Conservation (phyloP, 805 yeast genomes). For the Monosporozyma servazzii region DNA sequence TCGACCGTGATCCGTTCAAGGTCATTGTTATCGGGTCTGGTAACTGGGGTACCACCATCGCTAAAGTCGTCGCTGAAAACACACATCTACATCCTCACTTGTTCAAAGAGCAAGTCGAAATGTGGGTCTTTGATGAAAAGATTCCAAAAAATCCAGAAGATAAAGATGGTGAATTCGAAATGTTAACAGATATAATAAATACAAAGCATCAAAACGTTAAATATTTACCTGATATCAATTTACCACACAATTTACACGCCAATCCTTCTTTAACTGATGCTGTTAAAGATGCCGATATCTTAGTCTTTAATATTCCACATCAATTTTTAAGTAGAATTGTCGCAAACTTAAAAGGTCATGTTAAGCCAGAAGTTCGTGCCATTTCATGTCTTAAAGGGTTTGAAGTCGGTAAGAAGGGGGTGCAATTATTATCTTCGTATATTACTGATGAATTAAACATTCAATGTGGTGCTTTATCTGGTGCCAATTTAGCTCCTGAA, state of each 20-base stretch:
- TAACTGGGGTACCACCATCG: conserved; percentile 97
- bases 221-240: conserved; percentile 76
- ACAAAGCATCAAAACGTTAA: conserved; percentile 86
- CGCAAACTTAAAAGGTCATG: conserved; percentile 65
- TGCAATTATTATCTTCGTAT: conserved; percentile 69
- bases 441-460: conserved; percentile 75
- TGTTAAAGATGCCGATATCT: conserved; percentile 71
- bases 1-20: conserved; percentile 35
- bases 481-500: conserved; percentile 96
- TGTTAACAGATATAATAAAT: conserved; percentile 88
- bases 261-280: conserved; percentile 74
- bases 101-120: conserved; percentile 66
- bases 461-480: conserved; percentile 92
- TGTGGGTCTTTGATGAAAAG: conserved; percentile 95
- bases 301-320: conserved; percentile 94
- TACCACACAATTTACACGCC: conserved; percentile 83
- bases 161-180: conserved; percentile 51
- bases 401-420: conserved; percentile 78
- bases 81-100: conserved; percentile 59
- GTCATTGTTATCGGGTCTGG: conserved; percentile 89
- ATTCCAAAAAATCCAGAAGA: conserved; percentile 49
- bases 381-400: conserved; percentile 94
- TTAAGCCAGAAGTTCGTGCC: conserved; percentile 66
- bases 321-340: conserved; percentile 81
- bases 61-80: conserved; percentile 90